Conservation (phyloP, 257 asterid genomes). For the Voacanga thouarsii region DNA sequence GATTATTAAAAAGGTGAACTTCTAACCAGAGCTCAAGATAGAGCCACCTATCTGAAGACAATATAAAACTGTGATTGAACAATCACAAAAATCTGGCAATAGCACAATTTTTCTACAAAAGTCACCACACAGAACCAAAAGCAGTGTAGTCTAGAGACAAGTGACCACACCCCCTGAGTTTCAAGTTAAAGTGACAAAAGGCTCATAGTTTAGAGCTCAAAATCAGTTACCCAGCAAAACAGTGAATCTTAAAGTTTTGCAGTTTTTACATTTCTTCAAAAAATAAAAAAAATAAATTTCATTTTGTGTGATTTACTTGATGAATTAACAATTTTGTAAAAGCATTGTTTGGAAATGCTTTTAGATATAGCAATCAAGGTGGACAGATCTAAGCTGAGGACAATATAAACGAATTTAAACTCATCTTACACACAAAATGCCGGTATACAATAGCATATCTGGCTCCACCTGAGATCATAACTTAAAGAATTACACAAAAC, state of each 20-base stretch:
- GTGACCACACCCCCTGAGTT: not conserved
- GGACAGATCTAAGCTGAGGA: not conserved
- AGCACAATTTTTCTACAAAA: not conserved
- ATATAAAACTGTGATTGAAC: too few relatives aligned
- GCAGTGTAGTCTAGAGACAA: not conserved
- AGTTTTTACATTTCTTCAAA: not conserved
- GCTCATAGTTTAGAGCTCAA: not conserved
- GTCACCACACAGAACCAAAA: not conserved
- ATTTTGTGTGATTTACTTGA: not conserved
- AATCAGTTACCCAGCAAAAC: not conserved
- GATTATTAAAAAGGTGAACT: not conserved
- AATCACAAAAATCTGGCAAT: not conserved
- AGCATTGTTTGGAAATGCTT: not conserved
- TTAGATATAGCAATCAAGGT: not conserved
- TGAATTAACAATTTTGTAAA: not conserved
- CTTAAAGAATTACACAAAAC: not conserved
- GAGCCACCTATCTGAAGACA: not conserved
- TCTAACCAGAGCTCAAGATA: not conserved
- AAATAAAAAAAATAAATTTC: not conserved
- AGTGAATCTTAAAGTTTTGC: not conserved
- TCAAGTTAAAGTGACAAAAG: not conserved
- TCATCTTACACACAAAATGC: not conserved
- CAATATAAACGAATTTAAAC: not conserved
- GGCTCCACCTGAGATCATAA: conserved; percentile 1
- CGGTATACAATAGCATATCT: not conserved